Conservation (phyloP, 2,329 filamentous ascomycete species). For the Ceratocystis eucalypticola region DNA sequence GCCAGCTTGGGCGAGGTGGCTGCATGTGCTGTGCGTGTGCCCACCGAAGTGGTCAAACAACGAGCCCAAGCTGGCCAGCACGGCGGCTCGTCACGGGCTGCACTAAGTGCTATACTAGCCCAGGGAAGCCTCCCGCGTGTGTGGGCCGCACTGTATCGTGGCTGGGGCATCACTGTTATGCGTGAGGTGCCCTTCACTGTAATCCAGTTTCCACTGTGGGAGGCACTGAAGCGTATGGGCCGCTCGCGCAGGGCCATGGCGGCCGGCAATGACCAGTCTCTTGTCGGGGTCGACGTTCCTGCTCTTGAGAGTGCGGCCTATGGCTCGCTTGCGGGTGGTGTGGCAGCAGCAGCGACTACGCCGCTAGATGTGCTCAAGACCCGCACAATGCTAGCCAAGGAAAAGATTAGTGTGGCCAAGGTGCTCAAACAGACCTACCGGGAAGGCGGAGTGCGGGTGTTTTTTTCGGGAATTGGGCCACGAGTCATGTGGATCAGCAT, state of each 20-base stretch:
- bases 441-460: slow-evolving; percentile 51
- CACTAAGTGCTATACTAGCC: slow-evolving; percentile 55
- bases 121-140: slow-evolving; percentile 42
- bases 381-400: slow-evolving; percentile 75
- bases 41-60: slow-evolving; percentile 95
- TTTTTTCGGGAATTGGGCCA: slow-evolving; percentile 66
- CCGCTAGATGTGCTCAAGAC: slow-evolving; percentile 96
- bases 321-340: slow-evolving; percentile 67
- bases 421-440: slow-evolving; percentile 52
- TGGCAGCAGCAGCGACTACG: slow-evolving; percentile 80
- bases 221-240: slow-evolving; percentile 69
- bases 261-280: background rate
- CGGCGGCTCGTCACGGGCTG: slow-evolving; percentile 52
- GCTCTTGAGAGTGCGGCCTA: slow-evolving; percentile 72
- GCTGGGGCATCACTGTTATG: slow-evolving; percentile 84
- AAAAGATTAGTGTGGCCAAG: slow-evolving; percentile 43
- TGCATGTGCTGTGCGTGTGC: slow-evolving; percentile 82
- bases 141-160: slow-evolving; percentile 75
- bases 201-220: slow-evolving; percentile 95
- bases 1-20: slow-evolving; percentile 80
- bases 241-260: slow-evolving; percentile 29
- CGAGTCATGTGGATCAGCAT: slow-evolving; percentile 89
- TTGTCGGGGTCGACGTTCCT: slow-evolving; percentile 36
- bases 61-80: slow-evolving; percentile 79
- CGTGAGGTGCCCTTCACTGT: slow-evolving; percentile 95